phyloP scores from a whole-genome alignment of 176 grass and related monocot genomes.

The Bothriochloa decipiens region DNA sequence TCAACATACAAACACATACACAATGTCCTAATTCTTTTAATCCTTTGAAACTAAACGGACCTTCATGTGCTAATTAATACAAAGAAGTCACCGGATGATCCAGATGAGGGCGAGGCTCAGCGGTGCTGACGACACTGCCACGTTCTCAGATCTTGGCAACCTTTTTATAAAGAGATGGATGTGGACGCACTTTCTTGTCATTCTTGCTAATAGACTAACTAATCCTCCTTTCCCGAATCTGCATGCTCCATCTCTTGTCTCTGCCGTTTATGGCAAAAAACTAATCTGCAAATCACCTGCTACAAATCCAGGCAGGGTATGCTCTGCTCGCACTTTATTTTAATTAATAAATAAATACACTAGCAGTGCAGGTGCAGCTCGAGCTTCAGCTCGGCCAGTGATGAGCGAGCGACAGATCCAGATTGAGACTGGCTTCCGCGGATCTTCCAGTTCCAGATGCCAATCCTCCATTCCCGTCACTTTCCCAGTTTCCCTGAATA shows the following conservation, averaged over 20 bases:
- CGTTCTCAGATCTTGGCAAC: too few relatives aligned
- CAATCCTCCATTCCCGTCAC: neutral
- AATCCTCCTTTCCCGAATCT: neutral
- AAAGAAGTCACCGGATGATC: too few relatives aligned
- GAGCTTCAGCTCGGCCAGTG: neutral
- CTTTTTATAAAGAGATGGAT: too few relatives aligned
- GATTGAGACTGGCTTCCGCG: constrained; percentile 16
- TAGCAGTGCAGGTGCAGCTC: neutral
- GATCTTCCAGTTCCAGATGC: constrained; percentile 4
- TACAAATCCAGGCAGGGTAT: neutral
- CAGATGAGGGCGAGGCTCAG: too few relatives aligned
- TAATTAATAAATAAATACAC: neutral
- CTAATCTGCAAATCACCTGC: neutral
- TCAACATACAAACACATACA: too few relatives aligned
- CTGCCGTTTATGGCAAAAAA: constrained; percentile 27
- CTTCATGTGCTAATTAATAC: too few relatives aligned
- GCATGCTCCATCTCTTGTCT: neutral
- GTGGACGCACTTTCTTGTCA: too few relatives aligned
- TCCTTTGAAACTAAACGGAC: too few relatives aligned
- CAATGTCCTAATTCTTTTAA: too few relatives aligned
- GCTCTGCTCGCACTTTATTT: neutral
- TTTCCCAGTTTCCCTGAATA: neutral
- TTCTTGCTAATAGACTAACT: neutral
- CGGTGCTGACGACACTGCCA: too few relatives aligned
- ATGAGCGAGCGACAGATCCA: constrained; percentile 4